These are phyloP conservation scores for Fragilariopsis cylindrus DNA, from an alignment of 108 stramenopile species.

Conservation along the genomic window DNA sequence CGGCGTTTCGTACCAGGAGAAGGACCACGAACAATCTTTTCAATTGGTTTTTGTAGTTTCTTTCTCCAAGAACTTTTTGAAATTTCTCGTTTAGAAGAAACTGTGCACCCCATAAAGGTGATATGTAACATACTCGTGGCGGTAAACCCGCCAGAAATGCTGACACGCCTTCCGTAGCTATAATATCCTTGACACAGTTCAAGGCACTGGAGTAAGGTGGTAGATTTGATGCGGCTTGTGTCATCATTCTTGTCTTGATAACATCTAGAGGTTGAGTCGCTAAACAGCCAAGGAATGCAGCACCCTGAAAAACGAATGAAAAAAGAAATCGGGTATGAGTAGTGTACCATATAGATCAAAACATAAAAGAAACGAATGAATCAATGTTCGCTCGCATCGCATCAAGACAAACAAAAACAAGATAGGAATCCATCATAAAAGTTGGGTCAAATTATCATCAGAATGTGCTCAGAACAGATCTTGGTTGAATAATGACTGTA, in stretches of 20 bases:
- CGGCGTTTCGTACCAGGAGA: no score
- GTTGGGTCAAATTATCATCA: no score
- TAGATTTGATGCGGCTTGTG: slow-evolving; percentile 61
- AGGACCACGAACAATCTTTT: no score
- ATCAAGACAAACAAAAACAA: no score
- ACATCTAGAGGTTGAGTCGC: slow-evolving; percentile 68
- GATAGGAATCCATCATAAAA: no score
- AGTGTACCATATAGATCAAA: not conserved
- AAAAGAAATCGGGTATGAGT: no score
- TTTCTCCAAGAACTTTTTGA: not conserved
- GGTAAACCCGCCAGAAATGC: slow-evolving; percentile 59
- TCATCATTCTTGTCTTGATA: slow-evolving; percentile 81
- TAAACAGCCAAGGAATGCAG: no score
- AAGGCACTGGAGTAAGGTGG: slow-evolving; percentile 56
- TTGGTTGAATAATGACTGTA: not conserved
- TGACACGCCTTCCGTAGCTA: slow-evolving; percentile 50
- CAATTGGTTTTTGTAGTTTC: not conserved
- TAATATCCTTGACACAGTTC: slow-evolving; percentile 58
- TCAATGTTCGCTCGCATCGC: no score
- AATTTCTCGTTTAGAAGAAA: slow-evolving; percentile 53
- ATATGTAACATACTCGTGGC: slow-evolving; percentile 61
- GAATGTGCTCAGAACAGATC: no score
- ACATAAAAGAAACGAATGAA: not conserved
- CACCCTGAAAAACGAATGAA: no score
- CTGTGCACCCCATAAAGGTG: slow-evolving; percentile 63